These are phyloP conservation scores for Ceratobasidium sp. DNA, from an alignment of 1,284 basidiomycete genomes.

Conservation along the genomic window DNA sequence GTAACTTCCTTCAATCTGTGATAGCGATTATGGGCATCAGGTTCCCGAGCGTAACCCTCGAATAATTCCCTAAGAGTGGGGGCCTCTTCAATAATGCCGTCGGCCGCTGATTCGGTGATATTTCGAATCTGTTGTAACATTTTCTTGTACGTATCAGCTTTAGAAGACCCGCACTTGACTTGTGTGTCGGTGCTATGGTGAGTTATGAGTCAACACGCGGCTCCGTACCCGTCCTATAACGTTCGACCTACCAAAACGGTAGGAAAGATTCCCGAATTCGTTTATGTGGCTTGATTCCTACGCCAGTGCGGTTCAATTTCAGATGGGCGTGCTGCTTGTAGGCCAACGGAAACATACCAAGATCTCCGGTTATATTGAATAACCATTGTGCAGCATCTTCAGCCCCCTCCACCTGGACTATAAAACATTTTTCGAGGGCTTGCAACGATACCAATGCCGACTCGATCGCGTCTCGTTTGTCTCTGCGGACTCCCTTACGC, in stretches of 20 bases:
- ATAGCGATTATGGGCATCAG: neutral
- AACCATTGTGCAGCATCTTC: conserved; percentile 40
- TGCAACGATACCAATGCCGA: conserved; percentile 34
- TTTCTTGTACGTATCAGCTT: conserved; percentile 41
- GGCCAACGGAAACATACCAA: conserved; percentile 9
- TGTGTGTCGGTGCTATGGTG: conserved; percentile 23
- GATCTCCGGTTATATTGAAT: conserved; percentile 41
- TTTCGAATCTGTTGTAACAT: conserved; percentile 43
- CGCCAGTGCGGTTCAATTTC: neutral
- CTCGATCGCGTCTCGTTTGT: conserved; percentile 19
- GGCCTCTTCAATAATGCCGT: conserved; percentile 39
- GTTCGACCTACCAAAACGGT: conserved; percentile 16
- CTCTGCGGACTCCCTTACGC: conserved; percentile 12
- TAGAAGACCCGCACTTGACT: conserved; percentile 25
- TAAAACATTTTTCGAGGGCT: conserved; percentile 39
- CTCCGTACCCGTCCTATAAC: neutral
- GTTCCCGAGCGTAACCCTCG: conserved; percentile 38
- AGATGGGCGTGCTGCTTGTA: neutral
- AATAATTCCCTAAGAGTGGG: conserved; percentile 39
- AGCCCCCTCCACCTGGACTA: conserved; percentile 32
- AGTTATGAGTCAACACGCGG: neutral
- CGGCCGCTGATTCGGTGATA: conserved; percentile 40
- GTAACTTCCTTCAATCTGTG: conserved; percentile 17
- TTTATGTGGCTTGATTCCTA: conserved; percentile 42
- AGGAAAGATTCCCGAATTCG: conserved; percentile 31